A percentile compares a stretch with the other conserved stretches of the same genome.
Evolutionary conservation across 495 filamentous ascomycete genomes (phyloP).

Genomic region (Xylaria flabelliformis): DNA sequence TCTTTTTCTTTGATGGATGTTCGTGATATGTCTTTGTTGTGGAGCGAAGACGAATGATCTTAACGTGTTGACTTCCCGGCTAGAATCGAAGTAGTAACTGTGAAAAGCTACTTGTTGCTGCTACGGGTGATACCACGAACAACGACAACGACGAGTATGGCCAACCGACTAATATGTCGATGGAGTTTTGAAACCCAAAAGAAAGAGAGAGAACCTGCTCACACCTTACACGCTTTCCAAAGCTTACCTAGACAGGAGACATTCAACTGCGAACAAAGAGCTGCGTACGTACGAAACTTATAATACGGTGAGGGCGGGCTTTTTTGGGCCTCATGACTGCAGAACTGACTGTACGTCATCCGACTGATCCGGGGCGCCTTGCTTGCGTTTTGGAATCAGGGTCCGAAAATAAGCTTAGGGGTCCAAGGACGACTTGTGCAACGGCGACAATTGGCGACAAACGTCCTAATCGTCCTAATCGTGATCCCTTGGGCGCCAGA

Average conservation of each 20-base stretch:
- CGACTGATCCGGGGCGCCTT: conserved; percentile 18
- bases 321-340: neutral
- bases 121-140: neutral
- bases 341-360: conserved; percentile 21
- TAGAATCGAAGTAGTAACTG: neutral
- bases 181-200: conserved; percentile 1
- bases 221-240: neutral
- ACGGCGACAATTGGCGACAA: conserved; percentile 8
- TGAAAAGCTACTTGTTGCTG: neutral
- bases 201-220: conserved; percentile 19
- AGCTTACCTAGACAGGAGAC: neutral
- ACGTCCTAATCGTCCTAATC: conserved; percentile 14
- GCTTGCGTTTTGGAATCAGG: conserved; percentile 15
- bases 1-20: conserved; percentile 1
- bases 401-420: neutral
- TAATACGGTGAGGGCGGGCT: conserved; percentile 7
- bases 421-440: neutral
- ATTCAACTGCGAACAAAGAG: neutral
- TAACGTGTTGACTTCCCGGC: neutral
- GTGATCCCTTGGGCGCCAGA: neutral
- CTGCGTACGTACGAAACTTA: conserved; percentile 4
- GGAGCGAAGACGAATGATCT: neutral
- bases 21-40: neutral
- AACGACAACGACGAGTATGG: neutral
- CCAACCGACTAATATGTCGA: neutral